Evolutionary conservation across 73 alveolate genomes (phyloP).

Genomic region (Tetrahymena elliotti): DNA sequence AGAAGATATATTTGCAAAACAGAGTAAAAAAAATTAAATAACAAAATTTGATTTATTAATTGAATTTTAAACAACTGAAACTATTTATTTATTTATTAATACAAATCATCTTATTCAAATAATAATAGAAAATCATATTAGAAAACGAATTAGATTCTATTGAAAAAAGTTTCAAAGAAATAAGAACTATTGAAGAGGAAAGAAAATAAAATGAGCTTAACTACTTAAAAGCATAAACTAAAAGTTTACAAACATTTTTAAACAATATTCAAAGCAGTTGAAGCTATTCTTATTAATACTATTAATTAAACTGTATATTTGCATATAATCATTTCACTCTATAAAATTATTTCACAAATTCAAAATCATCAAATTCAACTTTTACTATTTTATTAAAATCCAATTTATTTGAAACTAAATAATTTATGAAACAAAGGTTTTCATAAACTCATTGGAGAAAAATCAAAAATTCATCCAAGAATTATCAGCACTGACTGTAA

Average conservation of each 20-base stretch:
- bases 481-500: too few species aligned
- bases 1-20: conserved; percentile 39
- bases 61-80: background rate
- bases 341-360: too few species aligned
- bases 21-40: background rate
- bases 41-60: background rate
- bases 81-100: background rate
- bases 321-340: background rate
- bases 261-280: conserved; percentile 26
- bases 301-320: background rate
- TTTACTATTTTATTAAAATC: too few species aligned
- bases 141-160: conserved; percentile 58
- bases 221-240: conserved; percentile 53
- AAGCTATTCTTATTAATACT: background rate
- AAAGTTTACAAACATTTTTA: conserved; percentile 54
- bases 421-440: too few species aligned
- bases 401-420: too few species aligned
- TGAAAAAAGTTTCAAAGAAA: conserved; percentile 51
- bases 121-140: conserved; percentile 44
- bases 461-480: too few species aligned
- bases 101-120: background rate
- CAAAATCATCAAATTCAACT: too few species aligned
- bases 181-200: conserved; percentile 49
- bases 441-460: too few species aligned
- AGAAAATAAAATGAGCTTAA: conserved; percentile 55